Evolutionary conservation across 2,329 filamentous ascomycete genomes (phyloP).

Genomic region (Xylaria sp.): DNA sequence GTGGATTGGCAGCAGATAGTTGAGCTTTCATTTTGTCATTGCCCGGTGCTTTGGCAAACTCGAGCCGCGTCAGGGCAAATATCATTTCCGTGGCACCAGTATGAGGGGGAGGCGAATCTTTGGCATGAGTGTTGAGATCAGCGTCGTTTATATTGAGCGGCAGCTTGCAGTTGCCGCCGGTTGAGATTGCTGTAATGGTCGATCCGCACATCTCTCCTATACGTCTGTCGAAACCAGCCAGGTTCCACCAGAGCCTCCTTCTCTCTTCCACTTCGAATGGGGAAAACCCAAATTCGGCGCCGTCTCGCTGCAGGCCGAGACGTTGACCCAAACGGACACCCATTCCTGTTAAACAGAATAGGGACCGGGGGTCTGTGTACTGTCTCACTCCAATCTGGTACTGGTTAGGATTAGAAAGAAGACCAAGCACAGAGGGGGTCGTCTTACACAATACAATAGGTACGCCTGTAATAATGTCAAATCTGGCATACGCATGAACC

Average conservation of each 20-base stretch:
- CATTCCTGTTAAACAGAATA: slow-evolving; percentile 71
- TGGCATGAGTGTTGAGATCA: slow-evolving; percentile 67
- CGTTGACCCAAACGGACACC: slow-evolving; percentile 75
- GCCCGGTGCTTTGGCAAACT: slow-evolving; percentile 66
- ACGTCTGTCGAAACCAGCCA: slow-evolving; percentile 75
- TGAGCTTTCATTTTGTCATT: slow-evolving; percentile 57
- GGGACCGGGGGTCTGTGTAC: slow-evolving; percentile 68
- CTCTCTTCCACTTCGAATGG: slow-evolving; percentile 76
- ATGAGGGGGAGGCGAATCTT: slow-evolving; percentile 62
- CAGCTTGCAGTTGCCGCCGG: slow-evolving; percentile 64
- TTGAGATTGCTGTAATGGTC: slow-evolving; percentile 66
- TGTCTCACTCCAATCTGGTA: slow-evolving; percentile 65
- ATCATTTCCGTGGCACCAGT: slow-evolving; percentile 68
- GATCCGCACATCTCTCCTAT: slow-evolving; percentile 74
- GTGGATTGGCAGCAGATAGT: slow-evolving; percentile 51
- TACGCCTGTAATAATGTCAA: slow-evolving; percentile 74
- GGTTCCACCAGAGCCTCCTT: slow-evolving; percentile 78
- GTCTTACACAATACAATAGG: slow-evolving; percentile 70
- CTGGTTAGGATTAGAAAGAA: slow-evolving; percentile 45
- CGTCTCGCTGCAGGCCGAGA: slow-evolving; percentile 75
- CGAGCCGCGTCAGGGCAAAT: slow-evolving; percentile 67
- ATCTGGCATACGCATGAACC: slow-evolving; percentile 74
- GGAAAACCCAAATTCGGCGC: slow-evolving; percentile 60
- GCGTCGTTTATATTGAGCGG: slow-evolving; percentile 72
- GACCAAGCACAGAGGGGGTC: neutral